phyloP scores from a whole-genome alignment of 257 asterid genomes.

The Solanum corneliomulleri region DNA sequence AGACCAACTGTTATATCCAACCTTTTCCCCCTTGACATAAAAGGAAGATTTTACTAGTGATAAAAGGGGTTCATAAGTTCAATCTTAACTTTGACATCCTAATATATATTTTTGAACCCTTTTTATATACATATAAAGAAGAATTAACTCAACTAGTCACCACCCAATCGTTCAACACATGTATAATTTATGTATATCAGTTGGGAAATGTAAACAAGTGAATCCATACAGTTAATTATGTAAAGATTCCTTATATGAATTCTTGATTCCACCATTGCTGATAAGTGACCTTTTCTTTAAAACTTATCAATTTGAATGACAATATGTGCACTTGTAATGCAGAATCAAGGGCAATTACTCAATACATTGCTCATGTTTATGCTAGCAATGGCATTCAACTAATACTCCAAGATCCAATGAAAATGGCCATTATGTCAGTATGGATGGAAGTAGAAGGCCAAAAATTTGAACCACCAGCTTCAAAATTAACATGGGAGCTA shows the following conservation, averaged over 20 bases:
- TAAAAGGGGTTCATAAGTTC: background rate
- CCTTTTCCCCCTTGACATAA: background rate
- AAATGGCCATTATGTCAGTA: slow-evolving; percentile 14
- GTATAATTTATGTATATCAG: background rate
- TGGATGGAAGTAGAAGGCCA: slow-evolving; percentile 70
- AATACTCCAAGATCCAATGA: slow-evolving; percentile 24
- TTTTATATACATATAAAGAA: background rate
- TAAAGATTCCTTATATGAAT: background rate
- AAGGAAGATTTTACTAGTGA: background rate
- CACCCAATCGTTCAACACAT: background rate
- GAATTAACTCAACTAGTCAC: background rate
- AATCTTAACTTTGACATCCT: background rate
- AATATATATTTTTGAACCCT: background rate
- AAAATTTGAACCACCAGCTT: slow-evolving; percentile 29
- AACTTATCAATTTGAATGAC: background rate
- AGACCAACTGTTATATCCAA: background rate
- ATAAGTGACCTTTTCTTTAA: background rate
- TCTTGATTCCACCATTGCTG: background rate
- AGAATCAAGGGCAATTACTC: slow-evolving; percentile 67
- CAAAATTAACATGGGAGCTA: slow-evolving; percentile 32
- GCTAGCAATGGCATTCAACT: slow-evolving; percentile 36
- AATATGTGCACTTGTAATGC: slow-evolving; percentile 1
- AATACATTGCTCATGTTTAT: slow-evolving; percentile 32
- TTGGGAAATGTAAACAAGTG: background rate
- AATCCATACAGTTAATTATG: background rate